Evolutionary conservation across 106 monocot species (phyloP).

Genomic region (Apostasia ramifera): DNA sequence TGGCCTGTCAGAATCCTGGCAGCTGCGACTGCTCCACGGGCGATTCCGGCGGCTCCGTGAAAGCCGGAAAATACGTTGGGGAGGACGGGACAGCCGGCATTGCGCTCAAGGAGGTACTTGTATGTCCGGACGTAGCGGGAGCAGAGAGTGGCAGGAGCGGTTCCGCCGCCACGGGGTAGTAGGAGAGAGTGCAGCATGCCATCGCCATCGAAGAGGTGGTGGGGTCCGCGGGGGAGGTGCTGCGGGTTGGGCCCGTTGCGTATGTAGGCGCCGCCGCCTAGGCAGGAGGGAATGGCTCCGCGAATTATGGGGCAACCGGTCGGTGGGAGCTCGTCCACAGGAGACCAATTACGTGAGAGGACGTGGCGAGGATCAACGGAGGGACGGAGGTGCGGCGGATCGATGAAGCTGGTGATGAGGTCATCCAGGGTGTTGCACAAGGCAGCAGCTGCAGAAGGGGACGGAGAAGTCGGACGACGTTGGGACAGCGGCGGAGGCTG

Average conservation of each 20-base stretch:
- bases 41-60: slow-evolving; percentile 39
- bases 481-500: background rate
- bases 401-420: slow-evolving; percentile 46
- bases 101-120: slow-evolving; percentile 43
- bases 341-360: slow-evolving; percentile 42
- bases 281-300: slow-evolving; percentile 57
- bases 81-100: slow-evolving; percentile 38
- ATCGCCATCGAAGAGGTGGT: slow-evolving; percentile 74
- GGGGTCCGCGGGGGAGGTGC: slow-evolving; percentile 48
- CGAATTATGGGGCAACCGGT: slow-evolving; percentile 39
- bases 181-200: slow-evolving; percentile 71
- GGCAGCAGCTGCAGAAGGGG: slow-evolving; percentile 16
- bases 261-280: slow-evolving; percentile 61
- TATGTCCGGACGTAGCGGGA: slow-evolving; percentile 60
- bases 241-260: slow-evolving; percentile 77
- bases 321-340: slow-evolving; percentile 52
- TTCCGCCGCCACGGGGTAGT: slow-evolving; percentile 20
- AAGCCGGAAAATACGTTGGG: slow-evolving; percentile 55
- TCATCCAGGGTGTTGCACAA: slow-evolving; percentile 48
- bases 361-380: slow-evolving; percentile 54
- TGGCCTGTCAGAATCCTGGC: slow-evolving; percentile 53
- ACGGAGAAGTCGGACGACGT: no score
- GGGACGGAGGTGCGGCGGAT: slow-evolving; percentile 35
- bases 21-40: slow-evolving; percentile 38
- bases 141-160: slow-evolving; percentile 31